Conservation (phyloP, 257 asterid genomes). For the Voacanga thouarsii region DNA sequence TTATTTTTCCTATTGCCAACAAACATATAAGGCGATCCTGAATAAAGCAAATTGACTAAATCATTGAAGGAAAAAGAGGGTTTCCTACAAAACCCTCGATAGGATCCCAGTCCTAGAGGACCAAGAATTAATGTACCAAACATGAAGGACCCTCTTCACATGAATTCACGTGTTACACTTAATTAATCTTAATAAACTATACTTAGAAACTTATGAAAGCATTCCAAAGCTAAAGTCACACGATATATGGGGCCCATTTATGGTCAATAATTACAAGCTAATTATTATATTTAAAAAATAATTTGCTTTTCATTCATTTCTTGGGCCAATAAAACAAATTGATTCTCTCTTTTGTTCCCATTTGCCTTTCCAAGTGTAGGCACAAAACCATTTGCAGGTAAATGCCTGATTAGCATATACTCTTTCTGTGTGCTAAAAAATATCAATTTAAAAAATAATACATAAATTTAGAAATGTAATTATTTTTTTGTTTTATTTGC, state of each 20-base stretch:
- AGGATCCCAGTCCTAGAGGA: neutral
- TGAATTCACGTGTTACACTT: conserved; percentile 47
- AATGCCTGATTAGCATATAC: neutral
- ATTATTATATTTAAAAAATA: neutral
- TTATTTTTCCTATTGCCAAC: neutral
- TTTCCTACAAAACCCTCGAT: conserved; percentile 1
- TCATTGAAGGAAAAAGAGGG: neutral
- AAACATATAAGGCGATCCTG: neutral
- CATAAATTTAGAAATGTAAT: too few relatives aligned
- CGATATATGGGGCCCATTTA: conserved; percentile 36
- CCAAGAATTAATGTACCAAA: neutral
- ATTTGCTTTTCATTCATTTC: conserved; percentile 8
- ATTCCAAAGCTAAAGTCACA: conserved; percentile 39
- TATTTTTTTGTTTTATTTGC: too few relatives aligned
- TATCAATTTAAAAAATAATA: too few relatives aligned
- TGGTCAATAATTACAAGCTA: conserved; percentile 37
- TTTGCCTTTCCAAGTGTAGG: conserved; percentile 31
- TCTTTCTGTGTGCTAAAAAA: too few relatives aligned
- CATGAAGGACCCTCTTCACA: conserved; percentile 18
- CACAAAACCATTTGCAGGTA: conserved; percentile 14
- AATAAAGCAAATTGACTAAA: neutral
- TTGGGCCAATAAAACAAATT: conserved; percentile 20
- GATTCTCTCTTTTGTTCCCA: conserved; percentile 36
- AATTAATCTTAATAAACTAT: conserved; percentile 25
- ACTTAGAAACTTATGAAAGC: conserved; percentile 23